Conservation (phyloP, 176 grass and related monocot genomes). For the Carex littledalei region DNA sequence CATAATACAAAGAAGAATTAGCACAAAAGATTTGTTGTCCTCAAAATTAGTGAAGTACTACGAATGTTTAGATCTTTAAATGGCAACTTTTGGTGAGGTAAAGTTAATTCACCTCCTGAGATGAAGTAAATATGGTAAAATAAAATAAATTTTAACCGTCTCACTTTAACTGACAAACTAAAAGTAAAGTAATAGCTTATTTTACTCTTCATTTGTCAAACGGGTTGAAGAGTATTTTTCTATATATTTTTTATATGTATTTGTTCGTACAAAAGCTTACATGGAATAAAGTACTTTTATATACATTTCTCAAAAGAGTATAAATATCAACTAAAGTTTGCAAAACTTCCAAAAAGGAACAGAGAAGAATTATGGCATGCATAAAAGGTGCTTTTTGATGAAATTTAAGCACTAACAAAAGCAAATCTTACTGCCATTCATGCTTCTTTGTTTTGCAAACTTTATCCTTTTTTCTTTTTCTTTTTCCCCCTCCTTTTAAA, state of each 20-base stretch:
- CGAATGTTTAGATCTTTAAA: background rate
- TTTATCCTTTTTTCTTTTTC: background rate
- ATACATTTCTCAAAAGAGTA: background rate
- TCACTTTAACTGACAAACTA: too few relatives aligned
- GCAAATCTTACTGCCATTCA: conserved; percentile 2
- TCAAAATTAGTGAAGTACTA: background rate
- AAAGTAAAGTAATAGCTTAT: too few relatives aligned
- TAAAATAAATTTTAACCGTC: background rate
- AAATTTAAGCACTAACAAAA: conserved; percentile 21
- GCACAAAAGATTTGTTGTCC: background rate
- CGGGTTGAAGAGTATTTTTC: background rate
- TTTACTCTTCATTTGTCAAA: too few relatives aligned
- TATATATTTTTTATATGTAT: background rate
- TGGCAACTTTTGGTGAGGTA: background rate
- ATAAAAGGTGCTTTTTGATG: conserved; percentile 13
- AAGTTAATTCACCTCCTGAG: background rate
- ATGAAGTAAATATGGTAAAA: background rate
- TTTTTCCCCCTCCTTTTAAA: background rate
- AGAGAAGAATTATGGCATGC: conserved; percentile 22
- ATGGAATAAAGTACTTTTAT: background rate
- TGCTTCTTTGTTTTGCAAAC: conserved; percentile 20
- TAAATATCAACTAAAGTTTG: background rate
- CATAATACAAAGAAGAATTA: background rate
- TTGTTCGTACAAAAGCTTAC: background rate
- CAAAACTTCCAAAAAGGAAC: conserved; percentile 22